Evolutionary conservation across 2,329 filamentous ascomycete species (phyloP), one percentile per base, ranked within the genome.

Genomic region (Macrophomina tecta): DNA sequence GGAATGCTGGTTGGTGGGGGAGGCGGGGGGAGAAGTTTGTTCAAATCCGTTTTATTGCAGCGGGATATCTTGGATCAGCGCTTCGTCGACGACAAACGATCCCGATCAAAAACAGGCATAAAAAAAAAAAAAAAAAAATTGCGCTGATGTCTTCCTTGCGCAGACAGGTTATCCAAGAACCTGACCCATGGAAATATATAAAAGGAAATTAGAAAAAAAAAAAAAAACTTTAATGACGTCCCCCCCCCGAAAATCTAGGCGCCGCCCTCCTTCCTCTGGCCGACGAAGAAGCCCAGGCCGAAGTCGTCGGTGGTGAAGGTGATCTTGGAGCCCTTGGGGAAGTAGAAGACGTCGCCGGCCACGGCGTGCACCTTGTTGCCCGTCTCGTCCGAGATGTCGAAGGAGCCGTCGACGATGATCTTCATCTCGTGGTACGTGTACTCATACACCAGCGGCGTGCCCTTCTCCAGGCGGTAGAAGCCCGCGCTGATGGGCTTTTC

Each of bases 351-450:
- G 75, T 91, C 89, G 0, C 89, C 89, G 7, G 85, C 82, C 38
- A 79, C 82, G 8, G 86, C 89, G 62, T 84, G 82, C 30, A 89
- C 87, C 70, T 83, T 85, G 71, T 85, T 82, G 45, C 88, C 89
- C 1, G 86, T 86, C 75, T 85, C 85, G 70, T 91, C 89, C 36
- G 81, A 82, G 72, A 91, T 90, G 69, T 87, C 85, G 73, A 88
- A 90, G 70, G 86, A 83, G 14, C 89, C 89, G 72, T 91, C 89
- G 9, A 91, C 78, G 69, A 91, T 89, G 74, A 91, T 89, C 81
- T 91, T 91, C 86, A 90, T 90, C 81, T 91, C 89, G 73, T 91
- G 85, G 77, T 91, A 91, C 48, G 82, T 87, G 78, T 91, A 91
- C 38, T 84, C 86, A 80, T 91, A 91, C 8, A 88, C 86, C 18